A percentile compares a stretch with the other conserved stretches of the same genome.
These are phyloP conservation scores for Monascus purpureus DNA, from an alignment of 495 filamentous ascomycete species.

Conservation along the genomic window DNA sequence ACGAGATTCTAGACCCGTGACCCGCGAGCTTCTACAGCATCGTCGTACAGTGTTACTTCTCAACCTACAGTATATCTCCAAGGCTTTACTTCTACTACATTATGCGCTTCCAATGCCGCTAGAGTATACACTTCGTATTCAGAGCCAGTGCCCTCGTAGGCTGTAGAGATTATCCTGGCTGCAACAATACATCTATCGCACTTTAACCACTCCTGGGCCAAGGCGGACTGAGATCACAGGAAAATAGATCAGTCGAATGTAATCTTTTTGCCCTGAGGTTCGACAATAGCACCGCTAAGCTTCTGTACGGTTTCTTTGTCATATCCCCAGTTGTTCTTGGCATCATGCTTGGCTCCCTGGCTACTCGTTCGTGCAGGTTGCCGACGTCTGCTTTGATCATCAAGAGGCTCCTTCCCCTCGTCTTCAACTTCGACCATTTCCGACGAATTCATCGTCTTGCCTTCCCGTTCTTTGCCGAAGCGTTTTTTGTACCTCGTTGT, in stretches of 20 bases:
- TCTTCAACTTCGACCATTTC: constrained; percentile 12
- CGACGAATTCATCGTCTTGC: constrained; percentile 15
- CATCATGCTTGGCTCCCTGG: constrained; percentile 12
- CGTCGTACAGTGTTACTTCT: too few relatives aligned
- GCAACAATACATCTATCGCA: neutral
- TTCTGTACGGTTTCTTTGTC: constrained; percentile 34
- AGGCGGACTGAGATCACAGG: neutral
- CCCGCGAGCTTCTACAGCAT: too few relatives aligned
- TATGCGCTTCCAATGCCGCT: too few relatives aligned
- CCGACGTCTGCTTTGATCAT: too few relatives aligned
- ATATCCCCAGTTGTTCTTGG: constrained; percentile 25
- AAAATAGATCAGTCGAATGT: constrained; percentile 49
- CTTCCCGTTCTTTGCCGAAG: constrained; percentile 57
- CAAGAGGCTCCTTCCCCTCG: constrained; percentile 11
- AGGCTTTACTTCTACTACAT: too few relatives aligned
- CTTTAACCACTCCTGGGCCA: too few relatives aligned
- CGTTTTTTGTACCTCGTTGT: constrained; percentile 80
- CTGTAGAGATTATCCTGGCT: neutral
- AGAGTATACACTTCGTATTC: neutral
- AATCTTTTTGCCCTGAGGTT: constrained; percentile 67
- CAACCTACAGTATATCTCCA: too few relatives aligned
- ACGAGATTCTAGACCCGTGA: too few relatives aligned
- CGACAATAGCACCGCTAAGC: constrained; percentile 64
- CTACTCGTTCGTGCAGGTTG: constrained; percentile 8
- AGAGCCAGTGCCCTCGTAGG: neutral